phyloP scores from a whole-genome alignment of 2,329 filamentous ascomycete genomes.

The Alternaria metachromatica region DNA sequence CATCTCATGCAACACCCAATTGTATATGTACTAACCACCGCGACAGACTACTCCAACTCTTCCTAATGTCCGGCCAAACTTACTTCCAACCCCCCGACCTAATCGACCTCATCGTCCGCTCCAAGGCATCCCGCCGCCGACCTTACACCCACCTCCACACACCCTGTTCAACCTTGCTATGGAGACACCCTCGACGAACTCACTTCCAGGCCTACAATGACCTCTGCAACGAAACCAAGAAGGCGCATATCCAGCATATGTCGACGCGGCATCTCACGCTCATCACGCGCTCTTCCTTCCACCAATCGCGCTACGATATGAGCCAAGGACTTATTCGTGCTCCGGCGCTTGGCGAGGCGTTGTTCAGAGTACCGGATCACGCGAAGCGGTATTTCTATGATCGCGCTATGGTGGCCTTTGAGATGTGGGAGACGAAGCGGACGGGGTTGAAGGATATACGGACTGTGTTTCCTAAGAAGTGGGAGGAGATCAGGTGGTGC shows the following conservation, averaged over 20 bases:
- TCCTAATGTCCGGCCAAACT: constrained; percentile 26
- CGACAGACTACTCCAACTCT: constrained; percentile 19
- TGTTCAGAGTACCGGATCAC: constrained; percentile 11
- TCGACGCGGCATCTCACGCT: neutral
- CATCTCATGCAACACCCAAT: neutral
- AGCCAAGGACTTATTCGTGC: neutral
- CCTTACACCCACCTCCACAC: constrained; percentile 21
- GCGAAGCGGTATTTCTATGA: constrained; percentile 9
- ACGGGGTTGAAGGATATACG: constrained; percentile 9
- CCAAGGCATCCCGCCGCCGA: constrained; percentile 3
- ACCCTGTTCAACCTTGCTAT: constrained; percentile 1
- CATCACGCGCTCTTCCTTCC: neutral
- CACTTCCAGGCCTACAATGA: neutral
- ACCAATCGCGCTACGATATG: neutral
- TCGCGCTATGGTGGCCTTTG: constrained; percentile 14
- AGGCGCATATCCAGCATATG: neutral
- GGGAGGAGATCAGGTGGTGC: constrained; percentile 21
- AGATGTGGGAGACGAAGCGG: neutral
- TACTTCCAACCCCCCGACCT: constrained; percentile 35
- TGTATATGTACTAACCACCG: neutral
- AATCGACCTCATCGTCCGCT: constrained; percentile 30
- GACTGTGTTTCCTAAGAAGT: constrained; percentile 14
- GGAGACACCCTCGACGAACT: neutral
- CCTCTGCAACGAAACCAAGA: neutral
- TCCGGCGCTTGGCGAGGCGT: neutral